Evolutionary conservation across 306 rosid species (phyloP), one percentile per base, ranked within the genome.

Genomic region (Pachyrhizus erosus): DNA sequence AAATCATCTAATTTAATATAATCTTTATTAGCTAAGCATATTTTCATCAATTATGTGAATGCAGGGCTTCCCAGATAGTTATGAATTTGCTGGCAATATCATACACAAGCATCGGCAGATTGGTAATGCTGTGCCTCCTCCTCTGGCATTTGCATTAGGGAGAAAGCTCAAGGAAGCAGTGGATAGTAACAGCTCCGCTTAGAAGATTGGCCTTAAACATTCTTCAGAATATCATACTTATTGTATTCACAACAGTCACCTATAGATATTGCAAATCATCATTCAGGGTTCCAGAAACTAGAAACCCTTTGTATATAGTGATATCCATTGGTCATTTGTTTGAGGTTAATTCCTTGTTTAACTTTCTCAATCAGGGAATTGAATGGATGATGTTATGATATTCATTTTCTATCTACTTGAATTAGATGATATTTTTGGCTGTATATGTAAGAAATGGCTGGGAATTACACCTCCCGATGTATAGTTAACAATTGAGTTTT

Each of bases 51-150:
- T 61, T 13, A 18, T 54, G 58, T 72, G 15, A 81, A 80, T 88
- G 92, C 90, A 91, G 98, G 98, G 99, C 26, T 96, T 96, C 70
- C 94, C 93, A 5, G 99, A 96, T 66, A 46, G 86, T 71, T 96
- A 93, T 73, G 78, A 88, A 42, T 96, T 96, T 85, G 55, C 83
- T 27, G 98, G 98, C 2, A 93, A 86, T 72, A 92, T 92, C 29
- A 89, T 84, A 31, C 97, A 96, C 90, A 92, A 93, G 87, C 96
- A 96, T 79, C 70, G 94, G 91, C 98, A 96, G 87, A 96, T 96
- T 70, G 99, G 99, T 20, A 96, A 96, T 84, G 99, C 99, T 27
- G 99, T 96, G 55, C 99, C 99, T 84, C 98, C 99, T 51, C 91
- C 99, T 33, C 60, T 93, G 70, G 99, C 99, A 55, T 90, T 85